Base-by-base conservation (phyloP, 805 yeast genomes). In the Kuraishia floccosa region DNA sequence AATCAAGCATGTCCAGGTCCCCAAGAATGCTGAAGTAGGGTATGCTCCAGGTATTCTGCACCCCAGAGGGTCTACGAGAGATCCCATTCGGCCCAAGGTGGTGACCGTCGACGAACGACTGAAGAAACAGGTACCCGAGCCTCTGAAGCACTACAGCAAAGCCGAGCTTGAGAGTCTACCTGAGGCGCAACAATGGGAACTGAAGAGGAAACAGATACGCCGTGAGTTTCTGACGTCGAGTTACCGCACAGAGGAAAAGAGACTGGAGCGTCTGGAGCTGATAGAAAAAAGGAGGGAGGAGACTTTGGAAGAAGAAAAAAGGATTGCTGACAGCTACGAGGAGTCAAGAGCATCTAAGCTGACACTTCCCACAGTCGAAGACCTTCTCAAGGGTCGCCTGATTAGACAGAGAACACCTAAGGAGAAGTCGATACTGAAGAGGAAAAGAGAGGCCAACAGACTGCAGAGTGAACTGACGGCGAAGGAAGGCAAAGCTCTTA, bases 361-460 rank as follows among this genome's bases (percentile, higher is more conserved):
- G 45, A 83, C 94, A 1, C 60, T 84, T 30, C 96, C 96, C 28
- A 80, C 94, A 2, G 61, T 86, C 35, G 85, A 79, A 43, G 63
- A 68, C 24, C 64, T 74, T 39, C 53, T 83, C 37, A 52, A 66
- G 15, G 83, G 82, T 3, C 82, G 89, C 11, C 56, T 85, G 37
- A 70, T 87, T 63, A 68, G 80, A 47, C 69, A 58, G 28, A 68
- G 94, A 52, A 79, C 93, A 0, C 62, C 58, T 16, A 91, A 76
- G 44, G 94, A 87, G 54, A 51, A 56, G 30, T 68, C 64, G 32
- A 44, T 68, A 18, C 56, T 83, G 39, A 43, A 53, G 19, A 65
- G 72, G 43, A 82, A 80, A 51, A 67, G 87, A 41, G 54, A 60
- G 29, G 69, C 79, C 42, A 87, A 86, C 54, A 68, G 91, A 50